Evolutionary conservation across 495 filamentous ascomycete genomes (phyloP).

Genomic region (Viridothelium virens): DNA sequence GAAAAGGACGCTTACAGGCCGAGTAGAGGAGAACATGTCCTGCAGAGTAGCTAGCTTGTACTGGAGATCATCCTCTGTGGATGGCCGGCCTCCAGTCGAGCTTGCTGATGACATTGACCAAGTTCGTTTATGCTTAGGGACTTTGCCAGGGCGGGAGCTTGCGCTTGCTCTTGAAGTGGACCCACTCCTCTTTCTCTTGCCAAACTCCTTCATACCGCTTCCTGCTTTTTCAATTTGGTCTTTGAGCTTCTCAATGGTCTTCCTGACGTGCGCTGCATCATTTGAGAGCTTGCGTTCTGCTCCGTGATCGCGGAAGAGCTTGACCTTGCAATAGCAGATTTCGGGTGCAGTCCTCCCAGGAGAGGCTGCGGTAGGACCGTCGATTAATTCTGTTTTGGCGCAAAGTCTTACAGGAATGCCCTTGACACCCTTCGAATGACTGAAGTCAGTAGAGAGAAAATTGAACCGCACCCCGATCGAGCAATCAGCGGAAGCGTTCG

Average conservation of each 20-base stretch:
- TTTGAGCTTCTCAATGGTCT: constrained; percentile 88
- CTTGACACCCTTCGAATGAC: constrained; percentile 95
- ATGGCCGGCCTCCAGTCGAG: constrained; percentile 51
- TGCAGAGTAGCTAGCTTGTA: constrained; percentile 74
- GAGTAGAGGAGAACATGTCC: constrained; percentile 93
- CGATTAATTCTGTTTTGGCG: constrained; percentile 69
- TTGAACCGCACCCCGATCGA: constrained; percentile 88
- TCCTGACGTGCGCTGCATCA: constrained; percentile 85
- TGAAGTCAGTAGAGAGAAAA: constrained; percentile 96
- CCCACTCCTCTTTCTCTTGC: constrained; percentile 73
- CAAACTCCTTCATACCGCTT: constrained; percentile 77
- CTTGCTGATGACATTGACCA: constrained; percentile 93
- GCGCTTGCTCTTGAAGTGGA: constrained; percentile 42
- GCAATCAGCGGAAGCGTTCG: constrained; percentile 58
- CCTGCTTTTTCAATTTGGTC: constrained; percentile 85
- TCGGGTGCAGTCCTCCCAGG: constrained; percentile 47
- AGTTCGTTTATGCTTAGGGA: constrained; percentile 81
- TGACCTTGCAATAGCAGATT: constrained; percentile 89
- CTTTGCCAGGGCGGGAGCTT: constrained; percentile 59
- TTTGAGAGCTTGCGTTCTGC: constrained; percentile 93
- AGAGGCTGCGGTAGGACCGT: constrained; percentile 36
- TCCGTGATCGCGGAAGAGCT: constrained; percentile 93
- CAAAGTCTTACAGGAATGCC: constrained; percentile 89
- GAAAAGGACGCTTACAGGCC: constrained; percentile 74
- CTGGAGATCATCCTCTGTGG: constrained; percentile 82